These are phyloP conservation scores for Dactylellina leptospora DNA, from an alignment of 2,329 filamentous ascomycete species.

Conservation along the genomic window DNA sequence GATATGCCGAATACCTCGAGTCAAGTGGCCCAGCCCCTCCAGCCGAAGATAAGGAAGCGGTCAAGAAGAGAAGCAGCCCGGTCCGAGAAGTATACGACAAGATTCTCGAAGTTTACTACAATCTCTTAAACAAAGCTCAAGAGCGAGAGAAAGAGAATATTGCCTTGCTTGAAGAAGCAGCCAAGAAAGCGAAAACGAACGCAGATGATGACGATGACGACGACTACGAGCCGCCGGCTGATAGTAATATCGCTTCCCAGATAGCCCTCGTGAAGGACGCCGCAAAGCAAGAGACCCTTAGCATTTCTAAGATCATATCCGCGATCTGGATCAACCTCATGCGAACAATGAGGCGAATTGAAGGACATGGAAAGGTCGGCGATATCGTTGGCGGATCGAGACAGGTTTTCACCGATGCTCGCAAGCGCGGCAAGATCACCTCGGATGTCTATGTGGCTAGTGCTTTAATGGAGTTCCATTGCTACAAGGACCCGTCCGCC, in stretches of 20 bases:
- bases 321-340: conserved; percentile 95
- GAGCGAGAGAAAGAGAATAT: conserved; percentile 70
- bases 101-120: conserved; percentile 86
- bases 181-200: conserved; percentile 58
- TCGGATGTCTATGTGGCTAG: conserved; percentile 95
- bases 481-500: conserved; percentile 91
- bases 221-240: conserved; percentile 64
- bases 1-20: conserved; percentile 87
- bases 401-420: conserved; percentile 87
- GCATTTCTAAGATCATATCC: conserved; percentile 84
- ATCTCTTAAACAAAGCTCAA: conserved; percentile 77
- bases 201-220: conserved; percentile 64
- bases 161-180: conserved; percentile 67
- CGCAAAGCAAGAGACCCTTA: conserved; percentile 75
- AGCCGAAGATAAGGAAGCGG: conserved; percentile 72
- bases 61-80: conserved; percentile 71
- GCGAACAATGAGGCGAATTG: conserved; percentile 89
- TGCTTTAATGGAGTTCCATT: conserved; percentile 91
- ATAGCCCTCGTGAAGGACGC: conserved; percentile 66
- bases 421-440: conserved; percentile 84
- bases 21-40: conserved; percentile 70
- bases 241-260: conserved; percentile 66
- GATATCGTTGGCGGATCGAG: conserved; percentile 76
- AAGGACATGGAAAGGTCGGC: conserved; percentile 80
- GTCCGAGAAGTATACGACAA: conserved; percentile 85